Conservation (phyloP, 352 stramenopile genomes). For the Peronospora destructor region DNA sequence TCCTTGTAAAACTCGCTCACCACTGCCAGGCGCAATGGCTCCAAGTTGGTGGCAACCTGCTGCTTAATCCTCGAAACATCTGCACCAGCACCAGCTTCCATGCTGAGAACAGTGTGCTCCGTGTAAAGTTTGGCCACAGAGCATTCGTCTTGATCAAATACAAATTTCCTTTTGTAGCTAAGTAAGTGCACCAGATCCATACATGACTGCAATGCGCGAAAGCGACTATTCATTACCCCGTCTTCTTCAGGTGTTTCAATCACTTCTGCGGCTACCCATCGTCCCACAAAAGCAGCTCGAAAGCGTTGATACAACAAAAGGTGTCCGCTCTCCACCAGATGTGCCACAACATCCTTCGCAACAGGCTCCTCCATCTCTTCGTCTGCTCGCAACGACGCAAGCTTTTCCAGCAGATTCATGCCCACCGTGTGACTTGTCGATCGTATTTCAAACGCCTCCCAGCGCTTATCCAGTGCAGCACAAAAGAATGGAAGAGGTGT, state of each 20-base stretch:
- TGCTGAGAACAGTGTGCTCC: slow-evolving; percentile 66
- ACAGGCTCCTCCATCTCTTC: slow-evolving; percentile 54
- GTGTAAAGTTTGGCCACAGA: slow-evolving; percentile 70
- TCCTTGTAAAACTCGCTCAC: slow-evolving; percentile 65
- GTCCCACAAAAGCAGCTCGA: slow-evolving; percentile 70
- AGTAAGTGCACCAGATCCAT: slow-evolving; percentile 83
- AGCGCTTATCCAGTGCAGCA: slow-evolving; percentile 39
- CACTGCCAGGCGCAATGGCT: slow-evolving; percentile 60
- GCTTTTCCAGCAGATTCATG: slow-evolving; percentile 44
- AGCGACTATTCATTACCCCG: slow-evolving; percentile 35
- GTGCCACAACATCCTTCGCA: slow-evolving; percentile 40
- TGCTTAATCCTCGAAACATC: slow-evolving; percentile 61
- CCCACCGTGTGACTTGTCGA: slow-evolving; percentile 49
- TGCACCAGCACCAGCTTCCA: slow-evolving; percentile 54
- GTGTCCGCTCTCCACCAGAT: slow-evolving; percentile 56
- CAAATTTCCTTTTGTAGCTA: slow-evolving; percentile 83
- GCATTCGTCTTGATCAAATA: slow-evolving; percentile 65
- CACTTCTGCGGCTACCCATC: slow-evolving; percentile 42
- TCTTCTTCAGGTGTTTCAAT: slow-evolving; percentile 46
- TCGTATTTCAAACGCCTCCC: slow-evolving; percentile 43
- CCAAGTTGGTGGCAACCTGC: slow-evolving; percentile 65
- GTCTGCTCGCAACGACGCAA: slow-evolving; percentile 28
- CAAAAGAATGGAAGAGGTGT: slow-evolving; percentile 42
- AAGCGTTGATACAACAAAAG: slow-evolving; percentile 62
- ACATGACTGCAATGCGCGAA: slow-evolving; percentile 57